Base-by-base conservation (phyloP, 768 basidiomycete species). In the Suillus spraguei region DNA sequence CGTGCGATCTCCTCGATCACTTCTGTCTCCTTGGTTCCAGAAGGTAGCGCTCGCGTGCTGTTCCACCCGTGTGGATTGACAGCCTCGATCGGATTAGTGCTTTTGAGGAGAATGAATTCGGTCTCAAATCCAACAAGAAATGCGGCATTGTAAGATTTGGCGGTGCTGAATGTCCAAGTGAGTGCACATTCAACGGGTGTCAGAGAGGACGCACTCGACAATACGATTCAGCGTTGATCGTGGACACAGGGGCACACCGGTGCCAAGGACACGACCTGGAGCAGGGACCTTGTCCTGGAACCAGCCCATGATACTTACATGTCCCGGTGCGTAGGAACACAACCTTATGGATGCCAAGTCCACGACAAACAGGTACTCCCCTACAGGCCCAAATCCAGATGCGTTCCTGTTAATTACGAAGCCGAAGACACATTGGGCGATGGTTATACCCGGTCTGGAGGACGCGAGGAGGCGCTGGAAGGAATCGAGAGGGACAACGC, bases 121-220 rank as follows among this genome's bases (percentile, higher is more conserved):
- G 81, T 81, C 76, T 92, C 90, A 61, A 87, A 80, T 5, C 90
- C 90, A 46, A 89, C 79, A 46, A 91, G 80, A 70, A 89, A 90
- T 4, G 81, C 74, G 9, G 85, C 73, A 14, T 76, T 76, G 20
- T 68, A 69, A 28, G 70, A 56, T 5, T 69, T 65, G 5, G 82
- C 82, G 10, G 77, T 69, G 22, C 80, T 81, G 22, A 22, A 36
- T 11, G 56, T 22, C 33, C 5, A 28, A 22, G 39, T 63, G 6
- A 62, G 50, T 38, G 5, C 16, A 28, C 35, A 35, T 17, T 7
- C 13, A 38, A 47, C 14, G 9, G 3, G 39, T 2, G 36, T 61
- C 4, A 33, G 46, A 33, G 28, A 28, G 17, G 24, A 71, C 84
- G 64, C 68, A 90, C 87, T 79, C 77, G 5, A 85, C 72, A 22